Conservation (phyloP, 257 asterid genomes). For the Solanum chaucha region DNA sequence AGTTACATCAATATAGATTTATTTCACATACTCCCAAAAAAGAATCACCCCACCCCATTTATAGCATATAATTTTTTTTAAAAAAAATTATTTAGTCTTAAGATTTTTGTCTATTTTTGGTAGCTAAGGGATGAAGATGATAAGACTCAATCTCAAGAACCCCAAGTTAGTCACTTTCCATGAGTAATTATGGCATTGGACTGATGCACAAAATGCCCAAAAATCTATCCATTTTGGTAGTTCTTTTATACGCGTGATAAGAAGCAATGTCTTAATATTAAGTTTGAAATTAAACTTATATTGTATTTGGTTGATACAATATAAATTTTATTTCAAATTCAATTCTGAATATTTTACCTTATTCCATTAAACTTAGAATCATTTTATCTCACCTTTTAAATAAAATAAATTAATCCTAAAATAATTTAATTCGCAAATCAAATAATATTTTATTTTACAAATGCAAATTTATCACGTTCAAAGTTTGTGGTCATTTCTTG, state of each 20-base stretch:
- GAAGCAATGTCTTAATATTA: not conserved
- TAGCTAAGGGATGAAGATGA: not conserved
- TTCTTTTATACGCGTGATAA: rapidly evolving
- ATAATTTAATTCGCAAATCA: not conserved
- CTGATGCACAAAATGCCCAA: not conserved
- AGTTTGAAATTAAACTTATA: not conserved
- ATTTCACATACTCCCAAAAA: not conserved
- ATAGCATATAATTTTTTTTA: not conserved
- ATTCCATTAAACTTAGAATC: not conserved
- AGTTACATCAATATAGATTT: not conserved
- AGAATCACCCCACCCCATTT: not conserved
- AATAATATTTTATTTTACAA: not conserved
- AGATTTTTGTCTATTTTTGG: not conserved
- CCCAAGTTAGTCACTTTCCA: not conserved
- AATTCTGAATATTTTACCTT: not conserved
- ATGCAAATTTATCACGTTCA: not conserved
- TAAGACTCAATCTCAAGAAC: not conserved
- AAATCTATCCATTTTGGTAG: not conserved
- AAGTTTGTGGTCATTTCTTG: not conserved
- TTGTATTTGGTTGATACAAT: not conserved
- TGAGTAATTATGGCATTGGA: not conserved
- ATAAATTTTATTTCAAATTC: not conserved
- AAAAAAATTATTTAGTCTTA: not conserved
- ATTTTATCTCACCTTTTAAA: not conserved
- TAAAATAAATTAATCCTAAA: not conserved